Conservation (phyloP, 306 rosid genomes). For the Mimosa pudica region DNA sequence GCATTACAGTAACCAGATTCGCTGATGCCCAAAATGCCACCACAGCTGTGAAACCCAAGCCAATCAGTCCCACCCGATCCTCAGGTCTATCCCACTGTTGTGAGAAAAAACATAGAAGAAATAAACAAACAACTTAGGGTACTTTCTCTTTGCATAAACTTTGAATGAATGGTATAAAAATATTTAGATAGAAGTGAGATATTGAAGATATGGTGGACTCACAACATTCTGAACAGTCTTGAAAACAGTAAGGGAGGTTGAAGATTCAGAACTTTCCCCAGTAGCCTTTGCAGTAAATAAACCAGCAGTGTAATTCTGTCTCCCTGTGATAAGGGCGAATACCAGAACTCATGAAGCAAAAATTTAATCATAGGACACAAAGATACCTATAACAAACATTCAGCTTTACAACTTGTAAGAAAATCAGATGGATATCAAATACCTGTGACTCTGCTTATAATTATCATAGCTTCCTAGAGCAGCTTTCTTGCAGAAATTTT, state of each 20-base stretch:
- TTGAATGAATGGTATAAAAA: not conserved
- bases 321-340: slow-evolving; percentile 47
- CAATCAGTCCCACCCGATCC: slow-evolving; percentile 59
- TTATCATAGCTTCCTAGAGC: slow-evolving; percentile 4
- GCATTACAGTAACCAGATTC: slow-evolving; percentile 53
- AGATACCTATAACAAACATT: not conserved
- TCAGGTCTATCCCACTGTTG: slow-evolving; percentile 64
- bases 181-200: not conserved
- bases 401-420: slow-evolving; percentile 2
- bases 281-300: slow-evolving; percentile 61
- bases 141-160: not conserved
- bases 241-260: slow-evolving; percentile 64
- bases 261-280: slow-evolving; percentile 73
- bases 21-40: slow-evolving; percentile 57
- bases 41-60: slow-evolving; percentile 65
- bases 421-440: slow-evolving; percentile 18
- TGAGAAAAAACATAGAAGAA: slow-evolving; percentile 13
- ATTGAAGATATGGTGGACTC: slow-evolving; percentile 10
- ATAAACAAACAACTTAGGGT: not conserved
- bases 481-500: not conserved
- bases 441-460: not conserved
- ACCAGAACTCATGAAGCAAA: not conserved
- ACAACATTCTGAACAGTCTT: slow-evolving; percentile 77
- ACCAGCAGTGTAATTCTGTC: slow-evolving; percentile 33
- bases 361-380: not conserved